Percentiles rank a stretch among this genome's conserved stretches.
Conservation (phyloP, 2,329 filamentous ascomycete genomes). For the Xylaria sp. region DNA sequence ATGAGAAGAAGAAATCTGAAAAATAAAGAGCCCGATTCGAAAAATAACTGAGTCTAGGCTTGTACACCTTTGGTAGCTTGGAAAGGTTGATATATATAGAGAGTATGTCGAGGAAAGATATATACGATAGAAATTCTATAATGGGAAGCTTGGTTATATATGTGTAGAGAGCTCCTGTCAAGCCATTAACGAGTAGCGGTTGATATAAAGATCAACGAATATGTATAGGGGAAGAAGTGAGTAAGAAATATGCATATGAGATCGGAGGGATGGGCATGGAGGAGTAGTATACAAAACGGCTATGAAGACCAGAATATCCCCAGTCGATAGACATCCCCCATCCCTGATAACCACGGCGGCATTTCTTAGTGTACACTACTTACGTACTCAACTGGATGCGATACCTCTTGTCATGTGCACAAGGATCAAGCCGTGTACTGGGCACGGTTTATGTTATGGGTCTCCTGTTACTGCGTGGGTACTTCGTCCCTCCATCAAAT, state of each 20-base stretch:
- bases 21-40: background rate
- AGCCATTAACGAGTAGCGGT: constrained; percentile 11
- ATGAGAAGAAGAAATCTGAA: background rate
- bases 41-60: background rate
- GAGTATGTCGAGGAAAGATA: background rate
- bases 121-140: too few relatives aligned
- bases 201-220: constrained; percentile 18
- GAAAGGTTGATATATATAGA: background rate
- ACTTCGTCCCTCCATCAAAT: background rate
- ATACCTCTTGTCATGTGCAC: constrained; percentile 1
- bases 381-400: background rate
- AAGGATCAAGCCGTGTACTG: constrained; percentile 9
- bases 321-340: background rate
- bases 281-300: background rate
- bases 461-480: too few relatives aligned
- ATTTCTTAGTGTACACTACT: constrained; percentile 11
- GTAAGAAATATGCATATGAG: background rate
- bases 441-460: background rate
- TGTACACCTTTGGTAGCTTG: background rate
- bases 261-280: constrained; percentile 1
- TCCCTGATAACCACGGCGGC: background rate
- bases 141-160: background rate
- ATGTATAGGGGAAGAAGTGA: background rate
- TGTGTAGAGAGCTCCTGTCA: background rate
- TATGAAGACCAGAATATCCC: background rate